These are phyloP conservation scores for Gremmenia infestans DNA, from an alignment of 2,329 filamentous ascomycete genomes.

Conservation along the genomic window DNA sequence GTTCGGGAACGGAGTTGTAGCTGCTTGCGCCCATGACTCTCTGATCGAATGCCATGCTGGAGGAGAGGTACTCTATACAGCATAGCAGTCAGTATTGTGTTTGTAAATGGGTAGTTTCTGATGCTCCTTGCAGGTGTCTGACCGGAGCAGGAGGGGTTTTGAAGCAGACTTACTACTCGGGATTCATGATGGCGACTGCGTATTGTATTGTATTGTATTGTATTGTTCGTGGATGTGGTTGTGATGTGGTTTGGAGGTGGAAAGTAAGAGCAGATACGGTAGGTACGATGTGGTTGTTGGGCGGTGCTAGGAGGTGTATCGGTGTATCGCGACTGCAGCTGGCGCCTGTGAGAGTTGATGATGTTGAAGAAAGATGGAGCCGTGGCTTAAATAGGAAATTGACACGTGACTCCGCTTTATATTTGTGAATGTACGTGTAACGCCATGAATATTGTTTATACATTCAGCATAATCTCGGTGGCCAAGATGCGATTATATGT, in stretches of 20 bases:
- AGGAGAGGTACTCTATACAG: conserved; percentile 18
- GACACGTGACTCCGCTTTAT: background rate
- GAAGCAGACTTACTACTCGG: conserved; percentile 71
- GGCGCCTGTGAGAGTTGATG: conserved; percentile 4
- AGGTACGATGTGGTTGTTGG: conserved; percentile 14
- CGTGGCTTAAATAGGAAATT: background rate
- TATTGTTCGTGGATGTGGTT: conserved; percentile 1
- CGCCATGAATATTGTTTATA: no score
- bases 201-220: background rate
- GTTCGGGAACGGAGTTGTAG: conserved; percentile 5
- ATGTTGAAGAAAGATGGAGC: conserved; percentile 10
- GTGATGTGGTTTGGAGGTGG: conserved; percentile 1
- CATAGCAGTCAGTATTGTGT: conserved; percentile 15
- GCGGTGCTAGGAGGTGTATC: conserved; percentile 9
- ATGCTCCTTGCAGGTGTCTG: conserved; percentile 3
- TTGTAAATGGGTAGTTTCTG: conserved; percentile 17
- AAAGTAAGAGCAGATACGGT: conserved; percentile 7
- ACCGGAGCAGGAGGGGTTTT: conserved; percentile 22
- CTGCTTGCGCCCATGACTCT: conserved; percentile 6
- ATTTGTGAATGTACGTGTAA: no score
- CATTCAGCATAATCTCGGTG: no score
- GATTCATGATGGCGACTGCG: conserved; percentile 66
- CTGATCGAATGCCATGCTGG: conserved; percentile 8
- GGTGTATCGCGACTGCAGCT: conserved; percentile 14
- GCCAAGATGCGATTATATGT: no score